Conservation (phyloP, 2,329 filamentous ascomycete species). For the Macrophomina pseudophaseolina region DNA sequence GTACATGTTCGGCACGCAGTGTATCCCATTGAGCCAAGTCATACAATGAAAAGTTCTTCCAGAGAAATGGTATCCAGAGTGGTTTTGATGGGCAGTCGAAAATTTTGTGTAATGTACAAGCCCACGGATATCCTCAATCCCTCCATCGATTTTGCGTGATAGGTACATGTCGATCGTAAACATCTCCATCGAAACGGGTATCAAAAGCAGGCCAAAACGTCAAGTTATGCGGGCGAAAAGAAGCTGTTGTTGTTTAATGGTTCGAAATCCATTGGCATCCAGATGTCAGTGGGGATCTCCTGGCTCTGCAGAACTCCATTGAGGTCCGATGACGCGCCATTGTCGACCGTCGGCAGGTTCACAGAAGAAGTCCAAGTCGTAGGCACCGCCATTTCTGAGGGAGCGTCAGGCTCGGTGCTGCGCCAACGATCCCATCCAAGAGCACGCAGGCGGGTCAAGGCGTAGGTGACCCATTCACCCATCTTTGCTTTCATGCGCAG, state of each 20-base stretch:
- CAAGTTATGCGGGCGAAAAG: not conserved
- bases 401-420: not conserved
- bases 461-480: not conserved
- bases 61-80: no score
- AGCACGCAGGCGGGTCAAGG: not conserved
- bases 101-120: no score
- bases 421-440: not conserved
- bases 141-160: not conserved
- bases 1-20: no score
- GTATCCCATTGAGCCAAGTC: no score
- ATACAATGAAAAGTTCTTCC: no score
- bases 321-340: not conserved
- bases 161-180: not conserved
- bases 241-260: not conserved
- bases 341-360: not conserved
- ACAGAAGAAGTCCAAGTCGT: not conserved
- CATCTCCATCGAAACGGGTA: not conserved
- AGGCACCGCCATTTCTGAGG: not conserved
- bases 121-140: no score
- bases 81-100: no score
- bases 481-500: constrained; percentile 1
- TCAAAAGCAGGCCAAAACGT: not conserved
- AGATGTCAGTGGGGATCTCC: not conserved
- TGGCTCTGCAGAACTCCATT: not conserved
- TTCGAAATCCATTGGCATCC: not conserved